Base-by-base conservation (phyloP, 2,329 filamentous ascomycete species). In the Xylariomycetidae sp. region DNA sequence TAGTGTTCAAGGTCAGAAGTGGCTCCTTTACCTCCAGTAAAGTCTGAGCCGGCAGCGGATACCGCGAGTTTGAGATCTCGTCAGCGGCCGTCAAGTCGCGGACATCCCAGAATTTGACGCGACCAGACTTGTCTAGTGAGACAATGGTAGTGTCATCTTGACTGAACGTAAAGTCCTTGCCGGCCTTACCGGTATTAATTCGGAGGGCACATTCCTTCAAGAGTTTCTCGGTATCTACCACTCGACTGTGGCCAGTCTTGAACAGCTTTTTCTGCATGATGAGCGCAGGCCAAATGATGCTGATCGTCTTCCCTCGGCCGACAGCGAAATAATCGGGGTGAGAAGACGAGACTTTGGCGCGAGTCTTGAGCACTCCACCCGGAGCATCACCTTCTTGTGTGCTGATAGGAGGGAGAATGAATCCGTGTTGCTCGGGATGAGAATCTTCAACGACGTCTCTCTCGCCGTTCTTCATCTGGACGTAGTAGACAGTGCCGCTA, bases 61-160 rank as follows among this genome's bases (percentile, higher is more conserved):
- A 65, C 41, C 67, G 66, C 9, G 66, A 61, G 41, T 75, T 69
- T 8, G 66, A 69, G 38, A 58, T 66, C 42, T 74, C 69, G 49
- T 70, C 69, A 42, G 62, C 61, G 13, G 72, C 67, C 3, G 72
- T 83, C 36, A 96, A 72, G 40, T 85, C 79, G 39, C 85, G 85
- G 46, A 97, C 87, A 59, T 98, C 92, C 94, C 92, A 98, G 70
- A 98, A 96, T 63, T 94, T 92, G 65, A 97, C 82, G 41, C 88
- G 82, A 30, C 92, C 94, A 39, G 88, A 90, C 68, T 98, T 98
- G 61, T 98, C 94, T 33, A 98, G 77, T 30, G 90, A 96, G 29
- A 94, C 89, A 48, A 98, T 88, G 25, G 90, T 82, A 2, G 84
- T 86, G 59, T 98, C 92, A 59, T 98, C 92, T 59, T 94, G 89